Base-by-base conservation (phyloP, 139 green algal species). In the Tetradesmus lagerheimii region DNA sequence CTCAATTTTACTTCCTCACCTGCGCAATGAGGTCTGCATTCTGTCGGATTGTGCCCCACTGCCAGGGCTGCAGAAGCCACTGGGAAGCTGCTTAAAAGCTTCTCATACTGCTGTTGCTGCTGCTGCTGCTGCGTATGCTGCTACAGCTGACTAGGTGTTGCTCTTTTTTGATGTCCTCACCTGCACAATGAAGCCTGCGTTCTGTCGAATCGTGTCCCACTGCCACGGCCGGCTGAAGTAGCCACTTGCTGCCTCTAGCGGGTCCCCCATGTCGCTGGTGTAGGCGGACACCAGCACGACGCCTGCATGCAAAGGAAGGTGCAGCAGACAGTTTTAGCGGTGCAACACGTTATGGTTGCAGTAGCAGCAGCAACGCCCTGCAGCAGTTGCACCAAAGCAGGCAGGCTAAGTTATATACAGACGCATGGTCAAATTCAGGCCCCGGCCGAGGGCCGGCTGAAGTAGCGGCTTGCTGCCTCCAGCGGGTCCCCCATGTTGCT, bases 271-370 rank as follows among this genome's bases (percentile, higher is more conserved):
- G 41, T 92, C 91, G 45, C 43, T 92, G 27, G 38, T 85, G 91
- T 93, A 93, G 23, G 91, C 91, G 9, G 83, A 85, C 37, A 93
- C 91, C 34, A 93, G 79, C 16, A 93, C 83, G 25, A 93, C n/a
- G 29, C 91, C 91, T 66, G 66, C 35, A 85, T 35, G 14, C 45
- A 85, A 83, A 90, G 89, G 71, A 39, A 39, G n/a, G 71, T 38
- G n/a, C n/a, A n/a, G n/a, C n/a, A n/a, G n/a, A n/a, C n/a, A n/a
- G n/a, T n/a, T n/a, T n/a, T n/a, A n/a, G n/a, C n/a, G n/a, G n/a
- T n/a, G n/a, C n/a, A n/a, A n/a, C n/a, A n/a, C n/a, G n/a, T n/a
- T n/a, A n/a, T n/a, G n/a, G n/a, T n/a, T n/a, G n/a, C n/a, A n/a
- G n/a, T n/a, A n/a, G n/a, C n/a, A n/a, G n/a, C n/a, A n/a, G n/a